These are phyloP conservation scores for Psidium friedrichsthalianum DNA, from an alignment of 345 rosid species.

Conservation along the genomic window DNA sequence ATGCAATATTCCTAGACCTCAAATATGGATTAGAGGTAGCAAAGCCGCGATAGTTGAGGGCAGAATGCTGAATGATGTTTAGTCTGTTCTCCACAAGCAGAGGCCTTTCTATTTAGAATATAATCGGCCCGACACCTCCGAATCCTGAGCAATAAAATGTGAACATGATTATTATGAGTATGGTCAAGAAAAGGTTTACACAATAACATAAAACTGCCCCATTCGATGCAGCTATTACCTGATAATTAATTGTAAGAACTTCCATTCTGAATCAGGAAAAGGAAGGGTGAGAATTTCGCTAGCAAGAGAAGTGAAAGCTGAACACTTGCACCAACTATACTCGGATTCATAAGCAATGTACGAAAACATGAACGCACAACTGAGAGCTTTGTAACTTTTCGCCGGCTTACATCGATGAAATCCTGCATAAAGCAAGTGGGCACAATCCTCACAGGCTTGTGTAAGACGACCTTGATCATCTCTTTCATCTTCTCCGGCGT, in stretches of 20 bases:
- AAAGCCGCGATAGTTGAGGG: background rate
- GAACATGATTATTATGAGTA: too few relatives aligned
- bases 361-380: background rate
- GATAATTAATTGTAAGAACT: background rate
- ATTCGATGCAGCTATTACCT: background rate
- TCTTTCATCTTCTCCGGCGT: slow-evolving; percentile 7
- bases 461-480: background rate
- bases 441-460: background rate
- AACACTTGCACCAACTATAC: too few relatives aligned
- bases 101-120: too few relatives aligned
- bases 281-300: background rate
- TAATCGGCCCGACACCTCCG: too few relatives aligned
- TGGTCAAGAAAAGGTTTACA: too few relatives aligned
- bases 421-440: slow-evolving; percentile 8
- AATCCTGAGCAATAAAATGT: too few relatives aligned
- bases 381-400: background rate
- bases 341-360: background rate
- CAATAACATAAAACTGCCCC: background rate
- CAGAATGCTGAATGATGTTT: background rate
- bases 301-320: background rate
- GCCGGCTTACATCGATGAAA: slow-evolving; percentile 5
- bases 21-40: background rate
- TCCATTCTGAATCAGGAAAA: background rate
- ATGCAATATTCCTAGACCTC: background rate
- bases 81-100: background rate